Evolutionary conservation across 2,329 filamentous ascomycete genomes (phyloP), one percentile per base, ranked within the genome.

Genomic region (Pseudomassariella vexata): DNA sequence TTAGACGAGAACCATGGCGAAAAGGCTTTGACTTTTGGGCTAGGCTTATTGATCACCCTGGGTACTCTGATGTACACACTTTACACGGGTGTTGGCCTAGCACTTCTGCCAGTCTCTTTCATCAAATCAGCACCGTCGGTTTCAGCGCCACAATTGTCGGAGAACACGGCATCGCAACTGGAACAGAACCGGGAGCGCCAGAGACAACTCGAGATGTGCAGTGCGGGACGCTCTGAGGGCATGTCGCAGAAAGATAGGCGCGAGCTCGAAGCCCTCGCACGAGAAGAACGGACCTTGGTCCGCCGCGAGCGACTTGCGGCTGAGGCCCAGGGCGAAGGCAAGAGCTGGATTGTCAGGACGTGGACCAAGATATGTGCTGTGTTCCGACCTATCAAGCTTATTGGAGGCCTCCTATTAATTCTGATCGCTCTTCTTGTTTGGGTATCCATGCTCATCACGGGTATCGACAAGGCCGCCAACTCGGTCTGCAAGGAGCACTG

Each of bases 381-480:
- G 22, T 83, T 96, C 59, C 77, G 89, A 6, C 92, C 92, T 1
- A 65, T 98, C 47, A 95, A 94, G 64, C 76, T 96, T 24, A 58
- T 96, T 10, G 83, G 86, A 2, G 92, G 92, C 10, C 66, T 95
- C 29, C 46, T 94, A 0, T 64, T 96, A 3, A 70, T 95, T 19
- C 44, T 87, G 2, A 55, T 95, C 15, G 72, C 85, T 1, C 59
- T 95, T 10, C 45, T 94, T 24, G 73, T 94, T 45, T 94, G 87
- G 73, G 73, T 82, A 7, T 94, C 86, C 9, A 96, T 98, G 87
- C 73, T 96, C 46, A 84, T 96, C 53, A 96, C 90, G 0, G 84
- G 80, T 45, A 88, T 96, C 50, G 92, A 98, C 73, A 96, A 96
- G 65, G 86, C 88, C 21, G 89, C 84, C 58, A 95, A 96, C 65